Base-by-base conservation (phyloP, 2,329 filamentous ascomycete species). In the Fusarium vanettenii region DNA sequence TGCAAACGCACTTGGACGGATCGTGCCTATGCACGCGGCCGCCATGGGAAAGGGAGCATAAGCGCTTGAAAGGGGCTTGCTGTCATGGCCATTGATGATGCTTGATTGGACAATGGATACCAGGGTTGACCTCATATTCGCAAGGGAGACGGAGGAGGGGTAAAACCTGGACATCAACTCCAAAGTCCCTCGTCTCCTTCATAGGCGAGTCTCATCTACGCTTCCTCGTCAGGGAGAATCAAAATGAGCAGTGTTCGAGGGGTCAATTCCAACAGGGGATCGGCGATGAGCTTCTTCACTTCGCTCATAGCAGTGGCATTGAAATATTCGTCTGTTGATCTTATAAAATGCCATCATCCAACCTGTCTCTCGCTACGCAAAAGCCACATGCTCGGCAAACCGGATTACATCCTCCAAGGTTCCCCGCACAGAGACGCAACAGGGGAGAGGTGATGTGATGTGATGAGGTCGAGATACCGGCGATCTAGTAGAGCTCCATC, bases 401-500 rank as follows among this genome's bases (percentile, higher is more conserved):
- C 55, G 48, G 50, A 60, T 37, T 39, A 57, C 29, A 22, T 68
- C 70, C 35, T 41, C 20, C 45, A 60, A 41, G 50, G 45, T 66
- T 76, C 63, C 67, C 76, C 68, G 57, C 69, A 71, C 62, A 37
- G 41, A 75, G 63, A 45, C 43, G 67, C 57, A 35, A 68, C 59
- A 73, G 50, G 55, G 67, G 22, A 61, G 62, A 25, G 50, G 60
- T 68, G 59, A 72, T 52, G 75, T 61, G 41, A 39, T 39, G 60
- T 68, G 59, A 72, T 64, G 75, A 45, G 35, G 43, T 39, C 35
- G 37, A 67, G 25, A 52, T 72, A 62, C 55, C 61, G 43, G 41
- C 37, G 43, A 69, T 79, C 61, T 76, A 81, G 64, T 84, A 84
- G 22, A 86, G 67, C 52, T 87, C 84, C 81, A 87, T 84, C 71